These are phyloP conservation scores for Harringtonia lauricola DNA, from an alignment of 2,329 filamentous ascomycete genomes.

Conservation along the genomic window DNA sequence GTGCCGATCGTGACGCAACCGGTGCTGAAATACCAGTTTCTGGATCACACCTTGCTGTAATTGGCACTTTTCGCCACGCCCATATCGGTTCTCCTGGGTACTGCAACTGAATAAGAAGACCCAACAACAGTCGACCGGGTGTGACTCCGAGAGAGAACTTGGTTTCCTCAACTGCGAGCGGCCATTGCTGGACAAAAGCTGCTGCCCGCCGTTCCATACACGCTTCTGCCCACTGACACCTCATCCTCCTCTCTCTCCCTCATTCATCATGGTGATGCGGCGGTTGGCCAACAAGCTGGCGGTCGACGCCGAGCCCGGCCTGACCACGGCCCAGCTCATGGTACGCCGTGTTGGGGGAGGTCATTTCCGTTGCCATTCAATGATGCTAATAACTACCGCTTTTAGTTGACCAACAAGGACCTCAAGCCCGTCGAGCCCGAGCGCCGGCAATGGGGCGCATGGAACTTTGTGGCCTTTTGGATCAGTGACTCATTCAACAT, in stretches of 20 bases:
- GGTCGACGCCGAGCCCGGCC: constrained; percentile 63
- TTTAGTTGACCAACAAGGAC: constrained; percentile 69
- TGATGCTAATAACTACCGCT: not conserved
- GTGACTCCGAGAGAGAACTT: too few species aligned
- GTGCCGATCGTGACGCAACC: too few species aligned
- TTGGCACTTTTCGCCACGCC: too few species aligned
- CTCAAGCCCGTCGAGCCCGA: constrained; percentile 70
- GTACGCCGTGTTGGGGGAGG: constrained; percentile 22
- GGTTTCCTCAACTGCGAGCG: not conserved
- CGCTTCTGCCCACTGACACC: not conserved
- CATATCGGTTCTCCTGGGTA: too few species aligned
- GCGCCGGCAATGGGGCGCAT: constrained; percentile 71
- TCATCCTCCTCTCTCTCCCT: not conserved
- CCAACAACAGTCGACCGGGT: too few species aligned
- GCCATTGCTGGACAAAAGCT: not conserved
- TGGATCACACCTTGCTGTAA: too few species aligned
- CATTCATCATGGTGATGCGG: not conserved
- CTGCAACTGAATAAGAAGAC: too few species aligned
- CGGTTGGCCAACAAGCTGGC: constrained; percentile 48
- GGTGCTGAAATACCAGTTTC: too few species aligned
- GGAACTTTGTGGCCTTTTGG: constrained; percentile 87
- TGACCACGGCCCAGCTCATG: constrained; percentile 73
- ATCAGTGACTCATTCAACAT: constrained; percentile 79
- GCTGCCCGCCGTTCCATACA: not conserved
- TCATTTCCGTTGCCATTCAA: not conserved